Evolutionary conservation across 2,329 filamentous ascomycete genomes (phyloP).

Genomic region (Talaromyces piceae): DNA sequence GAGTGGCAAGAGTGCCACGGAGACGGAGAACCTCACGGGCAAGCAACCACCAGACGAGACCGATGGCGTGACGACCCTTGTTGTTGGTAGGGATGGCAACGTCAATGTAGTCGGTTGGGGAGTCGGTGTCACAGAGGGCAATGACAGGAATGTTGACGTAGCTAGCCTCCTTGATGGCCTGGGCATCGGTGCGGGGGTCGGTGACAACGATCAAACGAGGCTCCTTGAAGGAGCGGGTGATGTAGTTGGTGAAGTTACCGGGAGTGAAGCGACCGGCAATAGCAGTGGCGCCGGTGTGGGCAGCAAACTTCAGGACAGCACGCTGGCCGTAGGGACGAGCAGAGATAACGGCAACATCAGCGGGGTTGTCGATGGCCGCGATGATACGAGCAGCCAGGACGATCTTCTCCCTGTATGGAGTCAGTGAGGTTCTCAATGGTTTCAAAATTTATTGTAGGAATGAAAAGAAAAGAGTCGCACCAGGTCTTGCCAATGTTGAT

Average conservation of each 20-base stretch:
- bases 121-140: conserved; percentile 97
- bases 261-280: conserved; percentile 99
- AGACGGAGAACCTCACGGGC: conserved; percentile 99
- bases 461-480: conserved; percentile 42
- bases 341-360: conserved; percentile 98
- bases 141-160: conserved; percentile 99
- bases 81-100: conserved; percentile 99
- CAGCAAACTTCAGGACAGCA: conserved; percentile 98
- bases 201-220: conserved; percentile 98
- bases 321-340: conserved; percentile 99
- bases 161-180: conserved; percentile 99
- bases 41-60: conserved; percentile 98
- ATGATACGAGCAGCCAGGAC: conserved; percentile 98
- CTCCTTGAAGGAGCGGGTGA: conserved; percentile 99
- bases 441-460: neutral
- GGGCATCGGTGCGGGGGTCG: conserved; percentile 97
- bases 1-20: conserved; percentile 89
- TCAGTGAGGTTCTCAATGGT: conserved; percentile 12
- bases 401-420: conserved; percentile 83
- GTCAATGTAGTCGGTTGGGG: conserved; percentile 98
- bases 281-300: conserved; percentile 94
- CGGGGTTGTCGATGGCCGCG: conserved; percentile 97
- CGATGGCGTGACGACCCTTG: conserved; percentile 99
- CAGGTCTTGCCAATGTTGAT: conserved; percentile 99
- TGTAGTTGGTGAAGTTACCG: conserved; percentile 99